phyloP scores from a whole-genome alignment of 306 rosid genomes.

The Prunus padus region DNA sequence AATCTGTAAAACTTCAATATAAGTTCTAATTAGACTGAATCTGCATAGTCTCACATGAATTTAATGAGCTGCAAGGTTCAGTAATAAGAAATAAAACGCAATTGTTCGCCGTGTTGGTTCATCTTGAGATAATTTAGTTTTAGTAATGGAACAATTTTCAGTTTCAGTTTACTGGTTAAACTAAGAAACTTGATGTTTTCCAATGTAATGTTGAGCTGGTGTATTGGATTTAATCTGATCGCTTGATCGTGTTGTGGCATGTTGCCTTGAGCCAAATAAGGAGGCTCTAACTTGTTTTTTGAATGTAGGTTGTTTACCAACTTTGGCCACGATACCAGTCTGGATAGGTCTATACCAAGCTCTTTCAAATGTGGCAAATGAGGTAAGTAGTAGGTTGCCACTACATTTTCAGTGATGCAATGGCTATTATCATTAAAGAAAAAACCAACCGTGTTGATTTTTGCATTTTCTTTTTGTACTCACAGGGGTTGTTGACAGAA shows the following conservation, averaged over 20 bases:
- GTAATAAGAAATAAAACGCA: not conserved
- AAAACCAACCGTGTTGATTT: constrained; percentile 30
- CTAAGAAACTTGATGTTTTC: not conserved
- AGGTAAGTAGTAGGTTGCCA: constrained; percentile 45
- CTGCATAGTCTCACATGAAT: not conserved
- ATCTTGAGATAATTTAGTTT: not conserved
- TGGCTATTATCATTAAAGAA: not conserved
- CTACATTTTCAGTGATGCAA: not conserved
- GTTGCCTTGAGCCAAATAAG: not conserved
- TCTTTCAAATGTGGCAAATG: constrained; percentile 97
- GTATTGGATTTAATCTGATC: not conserved
- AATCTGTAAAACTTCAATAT: not conserved
- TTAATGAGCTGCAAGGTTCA: not conserved
- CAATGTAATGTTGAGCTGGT: not conserved
- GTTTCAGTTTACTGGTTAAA: not conserved
- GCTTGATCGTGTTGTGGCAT: not conserved
- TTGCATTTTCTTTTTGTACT: constrained; percentile 20
- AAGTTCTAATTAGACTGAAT: not conserved
- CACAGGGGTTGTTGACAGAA: constrained; percentile 92
- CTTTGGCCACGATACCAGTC: constrained; percentile 97
- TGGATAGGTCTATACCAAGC: constrained; percentile 99
- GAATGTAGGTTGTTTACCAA: constrained; percentile 82
- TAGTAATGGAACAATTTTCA: not conserved
- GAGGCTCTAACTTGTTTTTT: constrained; percentile 6
- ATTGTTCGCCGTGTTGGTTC: not conserved